Percentiles rank a stretch among this genome's conserved stretches.
Conservation (phyloP, 495 filamentous ascomycete genomes). For the Neurospora africana region DNA sequence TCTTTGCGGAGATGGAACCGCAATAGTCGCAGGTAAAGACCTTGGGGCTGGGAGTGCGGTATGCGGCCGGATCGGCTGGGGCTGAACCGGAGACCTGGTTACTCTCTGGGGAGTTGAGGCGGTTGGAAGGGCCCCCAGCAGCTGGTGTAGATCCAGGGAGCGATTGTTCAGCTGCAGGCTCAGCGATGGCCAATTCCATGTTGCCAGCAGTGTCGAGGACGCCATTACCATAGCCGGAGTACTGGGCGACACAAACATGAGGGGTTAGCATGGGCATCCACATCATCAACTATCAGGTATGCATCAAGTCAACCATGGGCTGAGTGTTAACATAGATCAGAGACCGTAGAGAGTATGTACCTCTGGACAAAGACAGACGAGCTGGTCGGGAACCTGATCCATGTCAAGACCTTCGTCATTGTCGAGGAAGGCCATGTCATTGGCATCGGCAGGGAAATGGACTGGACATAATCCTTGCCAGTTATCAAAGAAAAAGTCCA, state of each 20-base stretch:
- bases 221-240: neutral
- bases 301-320: neutral
- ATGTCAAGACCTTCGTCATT: neutral
- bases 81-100: neutral
- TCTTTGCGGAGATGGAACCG: neutral
- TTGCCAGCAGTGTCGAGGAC: neutral
- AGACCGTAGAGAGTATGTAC: too few species aligned
- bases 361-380: neutral
- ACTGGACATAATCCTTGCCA: neutral
- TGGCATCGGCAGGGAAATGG: neutral
- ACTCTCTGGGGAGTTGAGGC: neutral
- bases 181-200: too few species aligned
- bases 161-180: too few species aligned
- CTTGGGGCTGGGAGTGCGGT: neutral
- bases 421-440: neutral
- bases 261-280: neutral
- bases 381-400: neutral
- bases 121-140: rapidly evolving
- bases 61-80: neutral
- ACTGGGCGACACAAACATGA: neutral
- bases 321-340: neutral
- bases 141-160: neutral
- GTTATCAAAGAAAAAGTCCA: neutral
- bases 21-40: neutral
- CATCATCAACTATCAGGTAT: neutral